Evolutionary conservation across 805 yeast genomes (phyloP), one percentile per base, ranked within the genome.

Genomic region (Suhomyces emberorum): DNA sequence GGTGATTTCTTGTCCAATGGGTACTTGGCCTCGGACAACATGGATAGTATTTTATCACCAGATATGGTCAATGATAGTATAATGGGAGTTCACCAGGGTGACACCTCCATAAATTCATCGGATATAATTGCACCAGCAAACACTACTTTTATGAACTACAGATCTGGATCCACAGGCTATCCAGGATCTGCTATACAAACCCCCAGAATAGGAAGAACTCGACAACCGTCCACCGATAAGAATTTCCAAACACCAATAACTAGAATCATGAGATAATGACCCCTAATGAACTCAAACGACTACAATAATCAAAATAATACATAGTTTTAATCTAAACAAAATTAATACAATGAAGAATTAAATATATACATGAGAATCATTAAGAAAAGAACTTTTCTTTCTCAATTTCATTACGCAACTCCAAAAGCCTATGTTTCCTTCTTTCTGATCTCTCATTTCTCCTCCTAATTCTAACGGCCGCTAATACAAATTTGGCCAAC

Each of bases 241-340:
- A 57, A 46, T 28, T 64, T 63, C 42, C 72, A 65, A 43, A 67
- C 74, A 1, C 74, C 74, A 1, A 59, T 67, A 17, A 49, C 70
- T 1, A 51, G 72, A 28, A 63, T 64, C 9, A 54, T 60, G 53
- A 52, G 70, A 28, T 48, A 35, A 37, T 11, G 7, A 20, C 22
- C 7, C 7, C 7, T 20, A 20, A 20, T 7, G 9, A 20, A 7
- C 22, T 9, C 22, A 20, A 7, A 7, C 22, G 22, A 9, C 22
- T 20, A 20, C 22, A 20, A 20, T 20, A 7, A 7, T 20, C 22
- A 20, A n/a, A n/a, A n/a, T n/a, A n/a, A n/a, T n/a, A n/a, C n/a
- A n/a, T n/a, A n/a, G n/a, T n/a, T n/a, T n/a, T n/a, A n/a, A n/a
- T n/a, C n/a, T n/a, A n/a, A n/a, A n/a, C n/a, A n/a, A n/a, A n/a